phyloP scores from a whole-genome alignment of 2,329 filamentous ascomycete species.

The Akanthomyces lecanii region DNA sequence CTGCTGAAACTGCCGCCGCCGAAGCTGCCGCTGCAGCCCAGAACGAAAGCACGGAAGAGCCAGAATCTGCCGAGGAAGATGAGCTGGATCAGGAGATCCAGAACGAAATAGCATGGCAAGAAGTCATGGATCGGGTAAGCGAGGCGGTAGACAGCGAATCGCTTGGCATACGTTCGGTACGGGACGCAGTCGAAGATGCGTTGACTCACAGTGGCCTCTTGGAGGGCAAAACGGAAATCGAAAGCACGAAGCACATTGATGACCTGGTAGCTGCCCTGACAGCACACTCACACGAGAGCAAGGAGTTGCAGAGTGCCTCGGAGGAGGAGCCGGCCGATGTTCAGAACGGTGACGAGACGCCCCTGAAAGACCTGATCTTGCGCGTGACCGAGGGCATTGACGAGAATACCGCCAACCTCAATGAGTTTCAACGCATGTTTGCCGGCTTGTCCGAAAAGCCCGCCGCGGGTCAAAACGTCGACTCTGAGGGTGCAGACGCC shows the following conservation, averaged over 20 bases:
- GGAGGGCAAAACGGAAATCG: constrained; percentile 39
- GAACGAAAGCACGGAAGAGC: constrained; percentile 10
- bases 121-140: constrained; percentile 52
- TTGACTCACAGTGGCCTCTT: constrained; percentile 52
- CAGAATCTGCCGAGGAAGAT: constrained; percentile 20
- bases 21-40: constrained; percentile 20
- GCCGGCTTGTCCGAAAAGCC: constrained; percentile 43
- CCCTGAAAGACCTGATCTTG: constrained; percentile 48
- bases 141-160: constrained; percentile 56
- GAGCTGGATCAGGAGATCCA: constrained; percentile 23
- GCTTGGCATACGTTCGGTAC: constrained; percentile 46
- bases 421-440: constrained; percentile 49
- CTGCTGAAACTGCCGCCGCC: constrained; percentile 20
- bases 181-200: constrained; percentile 52
- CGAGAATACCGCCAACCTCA: constrained; percentile 37
- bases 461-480: not conserved
- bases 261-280: constrained; percentile 47
- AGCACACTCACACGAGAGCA: constrained; percentile 26
- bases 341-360: constrained; percentile 17
- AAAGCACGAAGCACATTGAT: constrained; percentile 46
- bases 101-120: constrained; percentile 46
- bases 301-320: constrained; percentile 21
- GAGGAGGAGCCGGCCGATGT: constrained; percentile 20
- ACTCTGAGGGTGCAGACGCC: not conserved
- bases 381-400: constrained; percentile 46